Conservation (phyloP, 495 filamentous ascomycete genomes). For the Xylaria castorea region DNA sequence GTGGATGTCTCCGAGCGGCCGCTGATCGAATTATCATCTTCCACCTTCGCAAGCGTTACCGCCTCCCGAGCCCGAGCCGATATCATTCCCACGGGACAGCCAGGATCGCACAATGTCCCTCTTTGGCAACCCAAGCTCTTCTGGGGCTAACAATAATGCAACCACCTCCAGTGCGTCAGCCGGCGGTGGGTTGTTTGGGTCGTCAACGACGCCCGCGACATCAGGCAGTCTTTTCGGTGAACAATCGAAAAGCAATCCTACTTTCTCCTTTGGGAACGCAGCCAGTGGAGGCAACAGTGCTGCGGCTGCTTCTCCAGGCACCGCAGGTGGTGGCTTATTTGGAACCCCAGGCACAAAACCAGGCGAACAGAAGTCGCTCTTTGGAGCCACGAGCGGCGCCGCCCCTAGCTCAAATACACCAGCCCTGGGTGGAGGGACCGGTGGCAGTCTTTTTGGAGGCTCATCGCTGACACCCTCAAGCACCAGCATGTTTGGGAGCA, state of each 20-base stretch:
- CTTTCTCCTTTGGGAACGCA: constrained; percentile 52
- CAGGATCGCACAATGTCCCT: constrained; percentile 34
- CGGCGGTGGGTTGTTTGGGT: constrained; percentile 48
- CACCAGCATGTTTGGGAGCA: constrained; percentile 34
- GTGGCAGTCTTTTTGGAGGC: constrained; percentile 48
- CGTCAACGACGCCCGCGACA: constrained; percentile 31
- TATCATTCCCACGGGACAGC: constrained; percentile 28
- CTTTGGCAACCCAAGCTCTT: constrained; percentile 46
- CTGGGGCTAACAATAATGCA: constrained; percentile 43
- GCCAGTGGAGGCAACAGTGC: constrained; percentile 31
- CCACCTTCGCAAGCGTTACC: constrained; percentile 23
- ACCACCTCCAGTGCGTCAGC: constrained; percentile 50
- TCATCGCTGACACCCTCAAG: constrained; percentile 31
- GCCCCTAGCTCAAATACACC: constrained; percentile 40
- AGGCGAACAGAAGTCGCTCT: constrained; percentile 41
- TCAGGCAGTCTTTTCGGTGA: constrained; percentile 33
- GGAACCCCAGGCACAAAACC: constrained; percentile 48
- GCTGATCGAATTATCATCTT: constrained; percentile 30
- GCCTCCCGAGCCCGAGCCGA: constrained; percentile 11
- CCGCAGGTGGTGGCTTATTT: constrained; percentile 54
- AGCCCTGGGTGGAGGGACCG: constrained; percentile 38
- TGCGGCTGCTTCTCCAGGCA: constrained; percentile 34
- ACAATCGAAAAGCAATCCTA: constrained; percentile 36
- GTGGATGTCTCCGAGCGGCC: constrained; percentile 24
- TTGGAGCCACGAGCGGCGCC: constrained; percentile 39